phyloP scores from a whole-genome alignment of 129 eudicot genomes.

The Smallanthus sonchifolius region DNA sequence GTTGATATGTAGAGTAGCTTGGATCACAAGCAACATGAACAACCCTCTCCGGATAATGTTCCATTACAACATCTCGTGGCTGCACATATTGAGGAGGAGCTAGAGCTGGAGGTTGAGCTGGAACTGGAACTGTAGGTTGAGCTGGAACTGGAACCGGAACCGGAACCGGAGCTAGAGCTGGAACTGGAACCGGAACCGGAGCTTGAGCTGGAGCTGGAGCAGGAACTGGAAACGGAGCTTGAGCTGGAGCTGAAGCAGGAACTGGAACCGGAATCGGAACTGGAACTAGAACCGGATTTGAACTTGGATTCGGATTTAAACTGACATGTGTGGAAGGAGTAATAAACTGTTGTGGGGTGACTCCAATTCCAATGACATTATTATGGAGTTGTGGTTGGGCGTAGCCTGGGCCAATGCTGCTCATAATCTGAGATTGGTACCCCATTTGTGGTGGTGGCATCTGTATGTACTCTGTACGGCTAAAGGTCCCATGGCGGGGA shows the following conservation, averaged over 20 bases:
- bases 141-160: slow-evolving; percentile 18
- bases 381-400: slow-evolving; percentile 53
- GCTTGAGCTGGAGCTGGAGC: slow-evolving; percentile 23
- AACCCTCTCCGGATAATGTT: slow-evolving; percentile 45
- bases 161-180: slow-evolving; percentile 23
- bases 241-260: slow-evolving; percentile 18
- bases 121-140: slow-evolving; percentile 23
- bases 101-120: slow-evolving; percentile 18
- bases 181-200: slow-evolving; percentile 25
- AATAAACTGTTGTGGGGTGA: slow-evolving; percentile 46
- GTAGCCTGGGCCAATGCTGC: slow-evolving; percentile 46
- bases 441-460: slow-evolving; percentile 58
- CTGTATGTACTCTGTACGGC: slow-evolving; percentile 52
- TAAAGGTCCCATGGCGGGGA: slow-evolving; percentile 56
- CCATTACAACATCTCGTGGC: slow-evolving; percentile 50
- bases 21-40: slow-evolving; percentile 52
- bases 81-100: slow-evolving; percentile 37
- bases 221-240: slow-evolving; percentile 19
- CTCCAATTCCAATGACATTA: slow-evolving; percentile 37
- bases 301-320: slow-evolving; percentile 38
- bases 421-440: slow-evolving; percentile 49
- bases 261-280: slow-evolving; percentile 15
- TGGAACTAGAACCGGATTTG: slow-evolving; percentile 19
- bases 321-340: slow-evolving; percentile 53
- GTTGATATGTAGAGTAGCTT: slow-evolving; percentile 47